Base-by-base conservation (phyloP, 495 filamentous ascomycete species). In the Hypoxylon fuscum region DNA sequence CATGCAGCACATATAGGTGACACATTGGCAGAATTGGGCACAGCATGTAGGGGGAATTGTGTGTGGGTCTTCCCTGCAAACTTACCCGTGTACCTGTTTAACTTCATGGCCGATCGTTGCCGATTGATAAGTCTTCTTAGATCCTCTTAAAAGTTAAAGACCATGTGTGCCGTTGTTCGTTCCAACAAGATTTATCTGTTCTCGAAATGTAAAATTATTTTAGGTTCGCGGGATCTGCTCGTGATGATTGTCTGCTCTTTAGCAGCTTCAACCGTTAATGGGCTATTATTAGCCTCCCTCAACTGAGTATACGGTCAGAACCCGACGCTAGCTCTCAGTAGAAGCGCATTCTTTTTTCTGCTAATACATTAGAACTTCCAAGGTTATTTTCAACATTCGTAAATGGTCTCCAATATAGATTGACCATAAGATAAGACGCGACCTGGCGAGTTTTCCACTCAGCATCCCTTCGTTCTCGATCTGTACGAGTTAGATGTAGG, bases 41-140 rank as follows among this genome's bases (percentile, higher is more conserved):
- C 34, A n/a, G 11, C 12, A 14, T 37, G 12, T 10, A 11, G 12
- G 34, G 12, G 34, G 31, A 50, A 50, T 29, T 43, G 29, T 17
- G 44, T 42, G 58, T 62, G 52, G 59, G 51, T 40, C 60, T 38
- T 44, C 43, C 35, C 43, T 55, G 48, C 40, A 52, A 63, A 59
- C 15, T 45, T 51, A 44, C 0, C 37, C 14, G 29, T 40, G 54
- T 58, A 49, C 54, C 60, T 64, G 60, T 41, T 48, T 53, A 37
- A 64, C 48, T 34, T 59, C 48, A 35, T 54, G 42, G 61, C 48
- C 48, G 54, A 59, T 59, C 48, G 37, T 38, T 59, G 43, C 48
- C 42, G 56, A 58, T 35, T 29, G 21, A 50, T 43, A 47, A 32
- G 37, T 27, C 11, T 42, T 10, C 21, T 46, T 45, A 34, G 40